These are phyloP conservation scores for Artemisia tridentata DNA, from an alignment of 129 eudicot genomes.

Conservation along the genomic window DNA sequence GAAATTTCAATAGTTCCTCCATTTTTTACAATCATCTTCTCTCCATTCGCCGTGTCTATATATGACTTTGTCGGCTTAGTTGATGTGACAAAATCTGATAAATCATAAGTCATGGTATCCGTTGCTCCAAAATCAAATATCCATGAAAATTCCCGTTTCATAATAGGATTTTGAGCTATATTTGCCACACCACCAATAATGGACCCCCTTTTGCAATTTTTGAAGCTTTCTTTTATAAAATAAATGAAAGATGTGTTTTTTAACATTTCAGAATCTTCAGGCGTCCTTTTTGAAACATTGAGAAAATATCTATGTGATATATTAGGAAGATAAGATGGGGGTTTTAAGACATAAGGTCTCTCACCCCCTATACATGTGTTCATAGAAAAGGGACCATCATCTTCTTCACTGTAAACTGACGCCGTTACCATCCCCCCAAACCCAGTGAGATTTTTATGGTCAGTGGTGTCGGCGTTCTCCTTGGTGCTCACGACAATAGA, in stretches of 20 bases:
- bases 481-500: background rate
- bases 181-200: conserved; percentile 1
- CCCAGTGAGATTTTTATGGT: background rate
- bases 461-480: background rate
- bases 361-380: background rate
- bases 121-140: conserved; percentile 3
- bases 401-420: background rate
- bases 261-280: no score
- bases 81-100: conserved; percentile 1
- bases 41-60: background rate
- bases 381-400: background rate
- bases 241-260: background rate
- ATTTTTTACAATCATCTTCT: background rate
- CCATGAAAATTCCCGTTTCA: background rate
- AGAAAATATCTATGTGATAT: no score
- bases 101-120: background rate
- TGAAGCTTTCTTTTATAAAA: background rate
- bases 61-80: background rate
- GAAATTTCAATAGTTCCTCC: background rate
- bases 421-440: background rate
- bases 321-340: background rate
- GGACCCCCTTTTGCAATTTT: background rate
- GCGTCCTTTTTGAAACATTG: no score
- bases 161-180: background rate
- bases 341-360: conserved; percentile 1